phyloP scores from a whole-genome alignment of 805 yeast genomes.

The Lipomyces orientalis region DNA sequence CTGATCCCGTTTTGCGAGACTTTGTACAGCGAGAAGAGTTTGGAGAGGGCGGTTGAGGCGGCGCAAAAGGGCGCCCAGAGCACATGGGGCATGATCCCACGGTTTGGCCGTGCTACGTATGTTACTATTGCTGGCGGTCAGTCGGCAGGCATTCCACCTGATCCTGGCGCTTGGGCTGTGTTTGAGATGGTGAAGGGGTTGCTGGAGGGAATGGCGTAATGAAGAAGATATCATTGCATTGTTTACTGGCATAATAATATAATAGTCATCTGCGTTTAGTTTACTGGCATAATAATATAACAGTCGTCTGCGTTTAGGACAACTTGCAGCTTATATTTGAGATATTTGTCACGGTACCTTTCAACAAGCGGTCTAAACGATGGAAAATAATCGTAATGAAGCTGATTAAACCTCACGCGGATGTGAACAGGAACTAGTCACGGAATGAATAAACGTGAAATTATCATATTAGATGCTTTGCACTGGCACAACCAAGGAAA shows the following conservation, averaged over 20 bases:
- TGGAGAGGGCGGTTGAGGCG: slow-evolving; percentile 66
- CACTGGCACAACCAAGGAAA: neutral
- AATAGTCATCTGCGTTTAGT: no score
- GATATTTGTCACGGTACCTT: no score
- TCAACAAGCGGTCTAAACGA: no score
- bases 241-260: neutral
- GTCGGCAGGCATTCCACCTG: slow-evolving; percentile 62
- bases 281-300: no score
- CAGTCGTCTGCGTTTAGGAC: no score
- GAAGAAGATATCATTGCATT: neutral
- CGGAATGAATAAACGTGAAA: neutral
- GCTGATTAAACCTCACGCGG: neutral
- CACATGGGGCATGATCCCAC: slow-evolving; percentile 77
- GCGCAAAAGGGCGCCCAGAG: slow-evolving; percentile 77
- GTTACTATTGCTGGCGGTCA: slow-evolving; percentile 51
- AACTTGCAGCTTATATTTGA: no score
- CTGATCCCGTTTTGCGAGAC: slow-evolving; percentile 82
- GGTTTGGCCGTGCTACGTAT: slow-evolving; percentile 92
- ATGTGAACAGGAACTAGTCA: neutral
- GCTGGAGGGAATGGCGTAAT: slow-evolving; percentile 22
- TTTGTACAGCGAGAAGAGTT: slow-evolving; percentile 57
- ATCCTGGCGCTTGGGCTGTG: slow-evolving; percentile 93
- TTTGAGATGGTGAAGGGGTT: slow-evolving; percentile 61
- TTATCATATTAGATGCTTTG: no score
- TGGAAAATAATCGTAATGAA: no score